A percentile compares a stretch with the other conserved stretches of the same genome.
phyloP scores from a whole-genome alignment of 2,329 filamentous ascomycete species.

The Epichloe hybrida region DNA sequence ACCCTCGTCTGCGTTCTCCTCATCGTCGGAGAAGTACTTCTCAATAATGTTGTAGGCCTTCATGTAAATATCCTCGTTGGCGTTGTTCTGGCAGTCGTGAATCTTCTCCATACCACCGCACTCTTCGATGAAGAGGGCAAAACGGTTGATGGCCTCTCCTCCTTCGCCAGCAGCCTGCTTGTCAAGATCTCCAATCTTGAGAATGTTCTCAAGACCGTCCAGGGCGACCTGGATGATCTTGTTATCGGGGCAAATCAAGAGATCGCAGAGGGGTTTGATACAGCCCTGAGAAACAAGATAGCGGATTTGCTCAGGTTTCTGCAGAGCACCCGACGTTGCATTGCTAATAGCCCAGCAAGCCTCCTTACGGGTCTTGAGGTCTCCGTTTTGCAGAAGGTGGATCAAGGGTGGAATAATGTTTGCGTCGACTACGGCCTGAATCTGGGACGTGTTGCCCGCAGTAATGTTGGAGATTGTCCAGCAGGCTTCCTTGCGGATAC shows the following conservation, averaged over 20 bases:
- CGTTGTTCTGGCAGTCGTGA: constrained; percentile 98
- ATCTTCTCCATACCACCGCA: constrained; percentile 99
- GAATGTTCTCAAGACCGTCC: constrained; percentile 95
- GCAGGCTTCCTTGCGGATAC: constrained; percentile 97
- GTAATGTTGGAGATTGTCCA: constrained; percentile 99
- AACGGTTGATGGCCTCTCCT: constrained; percentile 78
- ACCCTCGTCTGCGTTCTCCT: constrained; percentile 76
- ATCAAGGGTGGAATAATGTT: constrained; percentile 95
- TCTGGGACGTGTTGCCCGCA: constrained; percentile 93
- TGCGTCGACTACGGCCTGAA: constrained; percentile 90
- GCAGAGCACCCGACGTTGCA: constrained; percentile 88
- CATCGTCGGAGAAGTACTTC: constrained; percentile 99
- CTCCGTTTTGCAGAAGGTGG: constrained; percentile 87
- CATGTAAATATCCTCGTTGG: constrained; percentile 99
- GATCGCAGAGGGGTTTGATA: constrained; percentile 93
- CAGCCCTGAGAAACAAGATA: constrained; percentile 88
- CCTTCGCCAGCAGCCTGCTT: constrained; percentile 74
- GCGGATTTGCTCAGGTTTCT: constrained; percentile 97
- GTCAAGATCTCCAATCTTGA: constrained; percentile 98
- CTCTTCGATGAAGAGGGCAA: constrained; percentile 96
- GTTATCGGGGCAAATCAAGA: constrained; percentile 93
- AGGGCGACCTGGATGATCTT: constrained; percentile 99
- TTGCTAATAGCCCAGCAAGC: constrained; percentile 99
- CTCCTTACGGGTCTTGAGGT: constrained; percentile 98
- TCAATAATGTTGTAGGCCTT: constrained; percentile 99